phyloP scores from a whole-genome alignment of 805 yeast species.

The Kuraishia hungarica region DNA sequence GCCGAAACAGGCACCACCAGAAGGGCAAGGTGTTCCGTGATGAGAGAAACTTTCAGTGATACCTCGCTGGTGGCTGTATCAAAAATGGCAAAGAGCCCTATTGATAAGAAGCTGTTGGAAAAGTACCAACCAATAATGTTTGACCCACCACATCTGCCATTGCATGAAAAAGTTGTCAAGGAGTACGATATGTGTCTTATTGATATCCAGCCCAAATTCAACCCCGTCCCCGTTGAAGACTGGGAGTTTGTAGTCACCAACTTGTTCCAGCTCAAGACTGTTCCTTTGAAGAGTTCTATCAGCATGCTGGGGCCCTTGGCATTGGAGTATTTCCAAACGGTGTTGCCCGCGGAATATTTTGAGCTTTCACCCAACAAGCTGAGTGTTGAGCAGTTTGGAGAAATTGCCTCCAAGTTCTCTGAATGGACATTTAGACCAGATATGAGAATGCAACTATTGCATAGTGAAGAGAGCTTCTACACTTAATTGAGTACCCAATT shows the following conservation, averaged over 20 bases:
- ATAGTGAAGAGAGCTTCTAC: not conserved
- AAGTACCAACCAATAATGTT: not conserved
- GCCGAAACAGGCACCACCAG: constrained; percentile 41
- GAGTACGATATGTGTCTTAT: constrained; percentile 18
- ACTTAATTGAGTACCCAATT: not conserved
- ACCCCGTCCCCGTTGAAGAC: constrained; percentile 34
- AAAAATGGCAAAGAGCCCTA: constrained; percentile 2
- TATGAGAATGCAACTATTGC: constrained; percentile 10
- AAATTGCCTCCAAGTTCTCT: constrained; percentile 43
- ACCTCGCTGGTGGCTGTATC: constrained; percentile 45
- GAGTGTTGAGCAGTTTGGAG: constrained; percentile 43
- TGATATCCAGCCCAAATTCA: constrained; percentile 16
- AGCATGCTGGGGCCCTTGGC: constrained; percentile 79
- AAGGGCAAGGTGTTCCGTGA: constrained; percentile 57
- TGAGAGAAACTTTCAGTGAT: constrained; percentile 57
- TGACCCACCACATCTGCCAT: not conserved
- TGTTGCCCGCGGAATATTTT: constrained; percentile 29
- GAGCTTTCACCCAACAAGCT: constrained; percentile 39
- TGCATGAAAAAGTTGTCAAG: not conserved
- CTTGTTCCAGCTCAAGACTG: constrained; percentile 33
- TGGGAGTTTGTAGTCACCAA: constrained; percentile 63
- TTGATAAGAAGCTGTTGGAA: not conserved
- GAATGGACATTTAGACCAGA: constrained; percentile 87
- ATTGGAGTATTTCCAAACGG: constrained; percentile 31
- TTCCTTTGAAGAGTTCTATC: constrained; percentile 37